Percentiles rank a stretch among this genome's conserved stretches.
Evolutionary conservation across 2,329 filamentous ascomycete species (phyloP).

Genomic region (Aspergillus hortae): DNA sequence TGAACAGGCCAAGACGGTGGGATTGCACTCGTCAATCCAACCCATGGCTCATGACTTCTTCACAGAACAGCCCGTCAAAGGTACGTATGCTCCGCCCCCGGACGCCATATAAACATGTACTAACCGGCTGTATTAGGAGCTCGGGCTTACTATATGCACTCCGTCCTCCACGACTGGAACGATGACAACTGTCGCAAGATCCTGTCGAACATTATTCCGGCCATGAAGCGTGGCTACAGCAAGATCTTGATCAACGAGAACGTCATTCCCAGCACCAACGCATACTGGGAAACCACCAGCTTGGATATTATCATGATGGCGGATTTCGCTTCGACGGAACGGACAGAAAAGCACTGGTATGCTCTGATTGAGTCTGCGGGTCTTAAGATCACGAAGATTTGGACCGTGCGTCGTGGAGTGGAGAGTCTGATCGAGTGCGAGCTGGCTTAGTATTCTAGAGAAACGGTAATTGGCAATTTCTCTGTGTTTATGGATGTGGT

Average conservation of each 20-base stretch:
- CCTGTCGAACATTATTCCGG: slow-evolving; percentile 21
- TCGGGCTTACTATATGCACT: slow-evolving; percentile 30
- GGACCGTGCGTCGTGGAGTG: neutral
- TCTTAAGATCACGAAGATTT: neutral
- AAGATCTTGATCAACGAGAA: slow-evolving; percentile 21
- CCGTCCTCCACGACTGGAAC: slow-evolving; percentile 35
- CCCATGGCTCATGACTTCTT: slow-evolving; percentile 46
- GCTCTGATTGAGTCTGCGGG: neutral
- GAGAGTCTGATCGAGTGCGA: slow-evolving; percentile 2
- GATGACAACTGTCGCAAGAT: slow-evolving; percentile 26
- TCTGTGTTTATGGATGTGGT: too few relatives aligned
- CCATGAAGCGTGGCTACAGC: slow-evolving; percentile 17
- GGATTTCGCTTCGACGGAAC: slow-evolving; percentile 17
- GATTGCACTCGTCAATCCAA: slow-evolving; percentile 14
- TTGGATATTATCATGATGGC: slow-evolving; percentile 25
- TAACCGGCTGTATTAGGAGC: slow-evolving; percentile 4
- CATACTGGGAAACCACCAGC: slow-evolving; percentile 15
- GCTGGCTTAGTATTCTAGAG: neutral
- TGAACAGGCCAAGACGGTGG: slow-evolving; percentile 16
- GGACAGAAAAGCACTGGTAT: slow-evolving; percentile 16
- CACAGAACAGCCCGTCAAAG: slow-evolving; percentile 44
- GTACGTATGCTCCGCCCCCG: slow-evolving; percentile 12
- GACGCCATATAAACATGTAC: neutral
- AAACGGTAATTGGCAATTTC: too few relatives aligned
- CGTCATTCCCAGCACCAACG: slow-evolving; percentile 15